phyloP scores from a whole-genome alignment of 352 stramenopile genomes.

The Saprolegnia diclina region DNA sequence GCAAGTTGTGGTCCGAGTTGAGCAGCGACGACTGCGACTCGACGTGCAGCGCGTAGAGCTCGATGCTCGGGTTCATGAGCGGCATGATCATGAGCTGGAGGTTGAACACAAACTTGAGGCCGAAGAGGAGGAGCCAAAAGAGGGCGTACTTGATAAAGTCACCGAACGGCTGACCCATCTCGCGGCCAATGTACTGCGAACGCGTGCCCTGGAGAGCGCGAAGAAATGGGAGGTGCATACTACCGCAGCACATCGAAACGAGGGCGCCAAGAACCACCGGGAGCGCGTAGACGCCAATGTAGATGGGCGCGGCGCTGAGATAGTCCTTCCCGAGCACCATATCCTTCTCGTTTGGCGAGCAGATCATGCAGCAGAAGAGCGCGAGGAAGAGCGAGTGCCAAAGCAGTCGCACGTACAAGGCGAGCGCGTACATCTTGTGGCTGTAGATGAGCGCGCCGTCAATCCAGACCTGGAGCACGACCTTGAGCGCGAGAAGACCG shows the following conservation, averaged over 20 bases:
- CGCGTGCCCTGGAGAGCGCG: conserved; percentile 60
- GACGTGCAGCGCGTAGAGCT: conserved; percentile 58
- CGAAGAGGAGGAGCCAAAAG: conserved; percentile 69
- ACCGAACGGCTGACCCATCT: conserved; percentile 65
- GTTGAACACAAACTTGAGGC: conserved; percentile 73
- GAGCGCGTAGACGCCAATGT: conserved; percentile 53
- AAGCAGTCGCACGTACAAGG: conserved; percentile 63
- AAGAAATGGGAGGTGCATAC: conserved; percentile 46
- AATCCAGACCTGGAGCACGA: conserved; percentile 79
- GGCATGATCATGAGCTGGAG: conserved; percentile 79
- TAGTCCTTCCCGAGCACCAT: conserved; percentile 48
- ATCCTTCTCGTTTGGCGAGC: conserved; percentile 56
- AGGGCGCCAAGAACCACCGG: conserved; percentile 45
- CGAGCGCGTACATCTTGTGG: conserved; percentile 43
- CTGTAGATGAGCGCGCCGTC: conserved; percentile 69
- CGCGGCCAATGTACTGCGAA: conserved; percentile 75
- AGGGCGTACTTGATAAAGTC: conserved; percentile 54
- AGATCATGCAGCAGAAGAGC: conserved; percentile 63
- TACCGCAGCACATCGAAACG: conserved; percentile 49
- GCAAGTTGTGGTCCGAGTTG: conserved; percentile 69
- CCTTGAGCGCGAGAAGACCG: conserved; percentile 53
- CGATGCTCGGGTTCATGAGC: conserved; percentile 65
- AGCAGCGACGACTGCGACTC: conserved; percentile 36
- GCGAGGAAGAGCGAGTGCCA: conserved; percentile 81
- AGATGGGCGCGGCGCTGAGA: conserved; percentile 53